Base-by-base conservation (phyloP, 2,329 filamentous ascomycete species). In the Hypoxylon rubiginosum region DNA sequence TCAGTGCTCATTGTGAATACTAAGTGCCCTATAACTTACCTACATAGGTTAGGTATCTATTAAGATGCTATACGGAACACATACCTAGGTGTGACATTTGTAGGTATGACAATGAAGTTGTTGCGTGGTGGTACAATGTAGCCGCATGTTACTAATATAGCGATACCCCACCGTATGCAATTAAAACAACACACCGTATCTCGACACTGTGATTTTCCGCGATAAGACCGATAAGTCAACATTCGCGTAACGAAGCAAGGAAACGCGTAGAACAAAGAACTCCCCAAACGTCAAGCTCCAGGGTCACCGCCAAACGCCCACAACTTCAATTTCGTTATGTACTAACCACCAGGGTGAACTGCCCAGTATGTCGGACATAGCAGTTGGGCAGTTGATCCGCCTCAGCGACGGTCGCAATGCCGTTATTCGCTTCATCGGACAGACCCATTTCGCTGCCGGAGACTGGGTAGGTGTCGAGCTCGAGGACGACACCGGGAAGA, bases 401-500 rank as follows among this genome's bases (percentile, higher is more conserved):
- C 89, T 97, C 72, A 88, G 85, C 74, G 92, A 97, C 80, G 91
- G 91, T 75, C 90, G 91, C 73, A 87, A 87, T 72, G 96, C 88
- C 72, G 87, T 87, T 65, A 87, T 99, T 70, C 92, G 92, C 73
- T 99, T 92, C 80, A 84, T 93, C 66, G 96, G 96, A 74, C 83
- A 86, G 59, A 93, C 95, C 39, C 83, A 87, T 73, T 97, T 98
- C 80, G 90, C 93, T 62, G 83, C 86, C 5, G 95, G 94, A 68
- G 89, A 92, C 67, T 98, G 94, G 93, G 85, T 97, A 64, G 95
- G 95, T 69, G 88, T 98, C 64, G 94, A 97, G 82, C 87, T 98
- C 61, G 89, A 93, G 56, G 91, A 93, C 50, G 84, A 90, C 57
- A 88, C 86, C 19, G 95, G 96, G 32, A 98, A 98, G 83, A 98